Evolutionary conservation across 768 basidiomycete genomes (phyloP).

Genomic region (Phylloporus scabripes): DNA sequence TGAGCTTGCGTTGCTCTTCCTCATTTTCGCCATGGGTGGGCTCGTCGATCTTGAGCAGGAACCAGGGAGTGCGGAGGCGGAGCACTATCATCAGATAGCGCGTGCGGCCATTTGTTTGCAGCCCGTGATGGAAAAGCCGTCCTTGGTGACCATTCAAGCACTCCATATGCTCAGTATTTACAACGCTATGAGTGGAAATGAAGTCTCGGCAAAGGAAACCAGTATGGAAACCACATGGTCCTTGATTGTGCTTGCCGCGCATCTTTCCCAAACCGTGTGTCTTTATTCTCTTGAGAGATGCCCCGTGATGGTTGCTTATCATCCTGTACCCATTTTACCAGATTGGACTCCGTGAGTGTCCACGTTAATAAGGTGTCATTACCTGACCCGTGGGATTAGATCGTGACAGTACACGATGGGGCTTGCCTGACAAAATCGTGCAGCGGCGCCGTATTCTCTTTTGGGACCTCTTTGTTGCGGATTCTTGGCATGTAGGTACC

Average conservation of each 20-base stretch:
- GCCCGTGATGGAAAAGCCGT: constrained; percentile 66
- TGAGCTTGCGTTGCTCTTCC: constrained; percentile 45
- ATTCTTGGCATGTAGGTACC: constrained; percentile 56
- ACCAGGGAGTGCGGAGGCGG: constrained; percentile 38
- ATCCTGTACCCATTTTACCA: constrained; percentile 24
- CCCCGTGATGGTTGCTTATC: constrained; percentile 8
- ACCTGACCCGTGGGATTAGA: constrained; percentile 31
- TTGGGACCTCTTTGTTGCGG: constrained; percentile 74
- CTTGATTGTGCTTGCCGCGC: constrained; percentile 56
- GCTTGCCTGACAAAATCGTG: constrained; percentile 54
- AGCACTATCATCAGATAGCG: constrained; percentile 63
- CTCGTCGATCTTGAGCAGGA: constrained; percentile 35
- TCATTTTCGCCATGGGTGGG: constrained; percentile 49
- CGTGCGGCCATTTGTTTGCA: constrained; percentile 61
- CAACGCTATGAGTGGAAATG: constrained; percentile 63
- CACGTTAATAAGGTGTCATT: constrained; percentile 3
- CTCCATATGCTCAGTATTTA: constrained; percentile 66
- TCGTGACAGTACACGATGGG: constrained; percentile 63
- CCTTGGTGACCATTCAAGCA: constrained; percentile 63
- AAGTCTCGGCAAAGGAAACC: constrained; percentile 49
- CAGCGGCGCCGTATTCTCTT: constrained; percentile 63
- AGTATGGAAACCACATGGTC: constrained; percentile 74
- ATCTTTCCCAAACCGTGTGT: constrained; percentile 61
- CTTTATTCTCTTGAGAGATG: constrained; percentile 1
- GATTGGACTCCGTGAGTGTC: constrained; percentile 62